A percentile compares a stretch with the other conserved stretches of the same genome.
These are phyloP conservation scores for Colletotrichum sp. DNA, from an alignment of 2,329 filamentous ascomycete species.

Conservation along the genomic window DNA sequence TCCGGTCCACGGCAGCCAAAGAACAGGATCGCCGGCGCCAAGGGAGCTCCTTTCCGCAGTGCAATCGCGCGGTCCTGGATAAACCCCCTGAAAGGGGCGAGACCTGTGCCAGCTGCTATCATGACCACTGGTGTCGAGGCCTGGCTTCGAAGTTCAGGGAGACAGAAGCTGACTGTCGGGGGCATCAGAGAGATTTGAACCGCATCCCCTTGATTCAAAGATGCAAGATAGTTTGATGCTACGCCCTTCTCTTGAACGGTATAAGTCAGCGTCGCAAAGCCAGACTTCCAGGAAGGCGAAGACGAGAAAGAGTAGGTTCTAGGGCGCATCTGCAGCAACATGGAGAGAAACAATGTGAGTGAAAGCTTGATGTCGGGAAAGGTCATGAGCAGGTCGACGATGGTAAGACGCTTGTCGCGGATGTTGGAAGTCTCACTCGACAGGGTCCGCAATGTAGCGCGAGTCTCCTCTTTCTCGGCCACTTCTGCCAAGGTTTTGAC, in stretches of 20 bases:
- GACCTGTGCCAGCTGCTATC: constrained; percentile 57
- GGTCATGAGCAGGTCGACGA: neutral
- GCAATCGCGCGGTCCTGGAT: constrained; percentile 60
- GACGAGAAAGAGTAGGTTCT: constrained; percentile 69
- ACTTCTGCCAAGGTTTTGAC: neutral
- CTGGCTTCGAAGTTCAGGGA: constrained; percentile 46
- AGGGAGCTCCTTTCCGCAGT: constrained; percentile 32
- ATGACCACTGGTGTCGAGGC: constrained; percentile 53
- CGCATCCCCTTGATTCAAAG: constrained; percentile 34
- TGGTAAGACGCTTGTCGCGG: neutral
- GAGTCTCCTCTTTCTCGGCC: neutral
- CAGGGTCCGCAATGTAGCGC: neutral
- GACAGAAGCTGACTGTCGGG: constrained; percentile 45
- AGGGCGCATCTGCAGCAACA: neutral
- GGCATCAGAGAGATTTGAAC: constrained; percentile 42
- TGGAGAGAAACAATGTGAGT: neutral
- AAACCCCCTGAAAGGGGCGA: constrained; percentile 69
- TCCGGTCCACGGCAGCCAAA: constrained; percentile 64
- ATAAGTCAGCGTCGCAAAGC: constrained; percentile 70
- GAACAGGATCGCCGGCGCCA: constrained; percentile 70
- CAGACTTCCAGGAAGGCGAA: constrained; percentile 66
- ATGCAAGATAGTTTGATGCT: constrained; percentile 57
- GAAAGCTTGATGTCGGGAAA: neutral
- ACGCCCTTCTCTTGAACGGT: constrained; percentile 66
- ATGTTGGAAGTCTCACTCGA: neutral